Conservation (phyloP, 176 grass and related monocot genomes). For the Tuctoria greenei region DNA sequence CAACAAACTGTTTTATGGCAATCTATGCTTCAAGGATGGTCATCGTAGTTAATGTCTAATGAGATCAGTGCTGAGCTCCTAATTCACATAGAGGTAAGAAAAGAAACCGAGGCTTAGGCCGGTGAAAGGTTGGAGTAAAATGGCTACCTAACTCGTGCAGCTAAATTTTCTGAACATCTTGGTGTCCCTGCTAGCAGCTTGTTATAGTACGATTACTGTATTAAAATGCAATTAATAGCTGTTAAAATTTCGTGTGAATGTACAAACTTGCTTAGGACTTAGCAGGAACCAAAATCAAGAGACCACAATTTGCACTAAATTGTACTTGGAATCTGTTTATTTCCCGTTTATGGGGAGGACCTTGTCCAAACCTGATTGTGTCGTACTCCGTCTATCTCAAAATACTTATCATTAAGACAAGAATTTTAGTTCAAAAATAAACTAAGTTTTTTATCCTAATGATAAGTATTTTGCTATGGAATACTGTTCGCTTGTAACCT, state of each 20-base stretch:
- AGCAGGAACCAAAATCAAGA: not conserved
- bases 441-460: too few species aligned
- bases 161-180: not conserved
- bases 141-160: slow-evolving; percentile 35
- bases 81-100: slow-evolving; percentile 48
- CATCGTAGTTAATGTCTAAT: slow-evolving; percentile 34
- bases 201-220: not conserved
- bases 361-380: not conserved
- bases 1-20: slow-evolving; percentile 22
- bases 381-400: too few species aligned
- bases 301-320: not conserved
- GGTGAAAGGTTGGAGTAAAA: slow-evolving; percentile 56
- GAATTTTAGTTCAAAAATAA: too few species aligned
- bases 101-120: slow-evolving; percentile 35
- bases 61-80: slow-evolving; percentile 61
- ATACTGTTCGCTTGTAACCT: slow-evolving; percentile 13
- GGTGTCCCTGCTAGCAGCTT: not conserved
- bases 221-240: not conserved
- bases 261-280: slow-evolving; percentile 26
- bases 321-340: not conserved
- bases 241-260: not conserved
- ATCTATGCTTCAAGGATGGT: slow-evolving; percentile 51
- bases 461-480: too few species aligned
- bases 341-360: not conserved
- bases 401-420: too few species aligned